These are phyloP conservation scores for Trichocomaceae sp. DNA, from an alignment of 2,329 filamentous ascomycete species.

Conservation along the genomic window DNA sequence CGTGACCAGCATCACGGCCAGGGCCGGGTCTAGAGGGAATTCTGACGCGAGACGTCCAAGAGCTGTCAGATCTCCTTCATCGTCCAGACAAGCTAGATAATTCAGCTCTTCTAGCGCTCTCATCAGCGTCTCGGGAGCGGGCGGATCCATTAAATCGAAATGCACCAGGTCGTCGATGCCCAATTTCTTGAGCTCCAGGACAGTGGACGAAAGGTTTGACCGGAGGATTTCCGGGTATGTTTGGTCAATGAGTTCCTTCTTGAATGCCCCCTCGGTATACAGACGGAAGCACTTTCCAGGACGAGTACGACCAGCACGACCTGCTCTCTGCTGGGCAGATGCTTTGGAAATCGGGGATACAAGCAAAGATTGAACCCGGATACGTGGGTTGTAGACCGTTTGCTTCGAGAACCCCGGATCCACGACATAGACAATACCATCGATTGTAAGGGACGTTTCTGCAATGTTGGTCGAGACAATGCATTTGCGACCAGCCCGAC, in stretches of 20 bases:
- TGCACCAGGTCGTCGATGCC: conserved; percentile 93
- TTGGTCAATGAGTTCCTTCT: conserved; percentile 95
- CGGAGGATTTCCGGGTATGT: conserved; percentile 94
- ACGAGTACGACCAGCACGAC: conserved; percentile 97
- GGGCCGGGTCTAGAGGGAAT: conserved; percentile 86
- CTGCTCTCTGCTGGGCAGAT: conserved; percentile 91
- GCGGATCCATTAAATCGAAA: conserved; percentile 98
- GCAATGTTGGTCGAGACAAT: conserved; percentile 97
- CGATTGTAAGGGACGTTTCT: conserved; percentile 94
- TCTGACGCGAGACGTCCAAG: conserved; percentile 85
- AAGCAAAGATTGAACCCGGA: conserved; percentile 92
- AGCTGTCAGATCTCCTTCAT: conserved; percentile 85
- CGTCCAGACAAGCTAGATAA: conserved; percentile 91
- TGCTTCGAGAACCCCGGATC: conserved; percentile 99
- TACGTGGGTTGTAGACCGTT: conserved; percentile 96
- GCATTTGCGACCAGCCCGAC: conserved; percentile 82
- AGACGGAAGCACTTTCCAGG: conserved; percentile 97
- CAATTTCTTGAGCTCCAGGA: conserved; percentile 94
- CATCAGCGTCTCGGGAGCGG: conserved; percentile 97
- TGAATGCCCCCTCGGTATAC: conserved; percentile 93
- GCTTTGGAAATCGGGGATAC: conserved; percentile 97
- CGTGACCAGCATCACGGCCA: conserved; percentile 96
- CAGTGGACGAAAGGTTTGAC: conserved; percentile 90
- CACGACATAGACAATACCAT: conserved; percentile 98
- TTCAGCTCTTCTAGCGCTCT: conserved; percentile 94